Conservation (phyloP, 441 rosid genomes). For the Flueggea neowawraea region DNA sequence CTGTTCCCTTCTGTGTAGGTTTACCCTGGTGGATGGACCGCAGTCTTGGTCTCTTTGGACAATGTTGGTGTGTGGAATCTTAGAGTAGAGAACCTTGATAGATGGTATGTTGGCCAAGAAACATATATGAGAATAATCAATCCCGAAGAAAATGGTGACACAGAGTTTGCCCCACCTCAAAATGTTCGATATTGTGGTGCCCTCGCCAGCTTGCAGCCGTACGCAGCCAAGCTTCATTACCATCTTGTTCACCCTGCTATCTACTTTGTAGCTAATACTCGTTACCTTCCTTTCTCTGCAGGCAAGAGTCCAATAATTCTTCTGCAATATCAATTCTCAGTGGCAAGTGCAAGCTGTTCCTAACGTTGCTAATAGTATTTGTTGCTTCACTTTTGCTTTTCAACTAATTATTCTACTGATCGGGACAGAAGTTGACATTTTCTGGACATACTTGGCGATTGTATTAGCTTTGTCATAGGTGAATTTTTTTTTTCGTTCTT, state of each 20-base stretch:
- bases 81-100: slow-evolving; percentile 69
- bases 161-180: slow-evolving; percentile 52
- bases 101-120: slow-evolving; percentile 93
- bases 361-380: slow-evolving; percentile 29
- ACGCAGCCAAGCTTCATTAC: slow-evolving; percentile 12
- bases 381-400: slow-evolving; percentile 21
- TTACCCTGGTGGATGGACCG: slow-evolving; percentile 95
- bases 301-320: slow-evolving; percentile 28
- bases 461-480: background rate
- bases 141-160: slow-evolving; percentile 61
- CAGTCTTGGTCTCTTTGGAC: slow-evolving; percentile 71
- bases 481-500: background rate
- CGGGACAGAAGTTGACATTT: background rate
- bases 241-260: background rate
- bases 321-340: slow-evolving; percentile 34
- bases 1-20: slow-evolving; percentile 46
- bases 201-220: slow-evolving; percentile 66
- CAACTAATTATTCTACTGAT: slow-evolving; percentile 13
- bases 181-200: slow-evolving; percentile 72
- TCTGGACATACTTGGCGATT: background rate
- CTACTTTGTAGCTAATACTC: background rate
- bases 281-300: slow-evolving; percentile 27
- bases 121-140: slow-evolving; percentile 64
- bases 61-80: slow-evolving; percentile 89
- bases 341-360: slow-evolving; percentile 29